Evolutionary conservation across 2,329 filamentous ascomycete genomes (phyloP).

Genomic region (Beauveria sp.): DNA sequence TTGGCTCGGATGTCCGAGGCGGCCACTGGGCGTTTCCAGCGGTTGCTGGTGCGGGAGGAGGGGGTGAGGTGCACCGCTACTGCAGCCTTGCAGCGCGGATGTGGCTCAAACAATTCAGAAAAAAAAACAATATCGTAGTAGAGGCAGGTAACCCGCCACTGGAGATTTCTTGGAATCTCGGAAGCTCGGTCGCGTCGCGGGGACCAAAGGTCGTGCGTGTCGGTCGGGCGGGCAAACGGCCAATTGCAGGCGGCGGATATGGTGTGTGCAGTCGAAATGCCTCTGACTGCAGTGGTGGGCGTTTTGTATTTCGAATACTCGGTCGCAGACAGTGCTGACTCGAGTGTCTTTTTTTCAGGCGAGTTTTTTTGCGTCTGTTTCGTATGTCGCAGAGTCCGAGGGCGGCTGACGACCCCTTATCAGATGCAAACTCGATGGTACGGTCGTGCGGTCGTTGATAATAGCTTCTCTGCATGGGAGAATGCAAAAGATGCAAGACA

Average conservation of each 20-base stretch:
- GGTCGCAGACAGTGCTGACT: not conserved
- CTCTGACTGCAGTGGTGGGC: not conserved
- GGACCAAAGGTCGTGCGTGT: not conserved
- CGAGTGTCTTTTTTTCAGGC: not conserved
- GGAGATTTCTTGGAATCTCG: not conserved
- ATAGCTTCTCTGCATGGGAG: not conserved
- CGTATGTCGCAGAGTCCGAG: not conserved
- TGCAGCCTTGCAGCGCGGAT: conserved; percentile 3
- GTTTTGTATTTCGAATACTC: not conserved
- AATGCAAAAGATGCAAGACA: not conserved
- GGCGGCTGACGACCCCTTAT: not conserved
- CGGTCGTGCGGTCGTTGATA: not conserved
- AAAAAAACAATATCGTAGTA: not conserved
- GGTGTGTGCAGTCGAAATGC: not conserved
- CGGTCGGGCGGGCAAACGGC: not conserved
- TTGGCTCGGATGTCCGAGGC: conserved; percentile 11
- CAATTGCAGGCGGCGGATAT: conserved; percentile 6
- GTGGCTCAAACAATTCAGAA: not conserved
- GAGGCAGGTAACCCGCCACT: not conserved
- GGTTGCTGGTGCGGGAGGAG: not conserved
- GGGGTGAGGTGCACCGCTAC: not conserved
- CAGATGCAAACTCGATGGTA: not conserved
- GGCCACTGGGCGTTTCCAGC: not conserved
- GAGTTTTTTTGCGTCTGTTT: not conserved
- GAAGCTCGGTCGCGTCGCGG: not conserved